Evolutionary conservation across 2,329 filamentous ascomycete genomes (phyloP).

Genomic region (Phaeosphaeriaceae sp.): DNA sequence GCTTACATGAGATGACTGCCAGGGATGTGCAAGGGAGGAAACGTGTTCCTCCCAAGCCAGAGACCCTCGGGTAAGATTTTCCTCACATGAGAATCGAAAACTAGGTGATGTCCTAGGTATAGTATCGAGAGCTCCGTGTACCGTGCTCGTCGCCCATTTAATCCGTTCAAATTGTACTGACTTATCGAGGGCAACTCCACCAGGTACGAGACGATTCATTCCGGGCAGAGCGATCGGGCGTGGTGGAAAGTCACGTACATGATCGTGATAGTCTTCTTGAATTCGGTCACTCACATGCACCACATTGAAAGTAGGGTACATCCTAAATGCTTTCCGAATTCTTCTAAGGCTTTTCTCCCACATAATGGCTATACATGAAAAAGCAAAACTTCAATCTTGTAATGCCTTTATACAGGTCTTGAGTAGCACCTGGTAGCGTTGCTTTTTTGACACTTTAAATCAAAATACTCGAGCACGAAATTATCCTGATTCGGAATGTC

Average conservation of each 20-base stretch:
- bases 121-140: constrained; percentile 76
- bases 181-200: constrained; percentile 53
- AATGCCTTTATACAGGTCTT: constrained; percentile 1
- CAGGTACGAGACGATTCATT: constrained; percentile 66
- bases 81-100: background rate
- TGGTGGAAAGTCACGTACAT: constrained; percentile 40
- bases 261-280: constrained; percentile 22
- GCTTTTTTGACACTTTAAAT: constrained; percentile 31
- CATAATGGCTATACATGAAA: no score
- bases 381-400: background rate
- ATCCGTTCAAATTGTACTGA: constrained; percentile 50
- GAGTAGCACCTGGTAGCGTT: constrained; percentile 22
- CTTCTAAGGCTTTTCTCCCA: no score
- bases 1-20: constrained; percentile 71
- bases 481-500: constrained; percentile 42
- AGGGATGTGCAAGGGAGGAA: constrained; percentile 62
- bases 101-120: constrained; percentile 52
- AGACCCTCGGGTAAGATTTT: constrained; percentile 66
- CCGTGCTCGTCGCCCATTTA: constrained; percentile 57
- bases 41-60: constrained; percentile 68
- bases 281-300: constrained; percentile 1
- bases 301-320: background rate
- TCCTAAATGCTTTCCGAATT: no score
- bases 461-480: constrained; percentile 42
- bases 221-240: constrained; percentile 58